Evolutionary conservation across 2,329 filamentous ascomycete genomes (phyloP), one percentile per base, ranked within the genome.

Genomic region (Dactylellina leptospora): DNA sequence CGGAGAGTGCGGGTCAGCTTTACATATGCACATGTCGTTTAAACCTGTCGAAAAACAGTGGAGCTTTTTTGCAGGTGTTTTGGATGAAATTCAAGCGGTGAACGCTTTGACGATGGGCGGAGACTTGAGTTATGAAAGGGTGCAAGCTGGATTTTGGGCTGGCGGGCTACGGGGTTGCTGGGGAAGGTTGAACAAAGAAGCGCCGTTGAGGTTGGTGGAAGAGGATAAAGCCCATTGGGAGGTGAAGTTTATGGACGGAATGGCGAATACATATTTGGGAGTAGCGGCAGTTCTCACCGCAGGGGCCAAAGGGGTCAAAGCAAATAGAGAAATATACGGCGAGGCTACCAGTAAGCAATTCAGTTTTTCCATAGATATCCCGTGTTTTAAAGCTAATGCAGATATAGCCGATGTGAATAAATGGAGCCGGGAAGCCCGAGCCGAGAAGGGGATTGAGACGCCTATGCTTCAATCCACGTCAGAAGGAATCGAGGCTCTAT

Each of bases 141-240:
- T 90, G 9, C 79, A 81, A 1, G 87, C 92, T 58, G 85, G 90
- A n/a, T 82, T 82, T 68, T 95, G 90, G 91, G 85, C 90, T 0
- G 90, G 90, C n/a, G 90, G 90, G 0, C 85, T 87, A 5, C 93
- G 88, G 87, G 85, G 93, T 0, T 82, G 88, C 0, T 96, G 90
- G 91, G 91, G 91, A 10, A 90, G 87, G 3, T 88, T 95, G 80
- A 95, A 95, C 78, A 86, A 90, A 16, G 90, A 93, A 81, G 83
- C 86, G 3, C 88, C 91, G 0, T 81, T 96, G 8, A 85, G 91
- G 10, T 88, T 89, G 78, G 84, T 92, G 50, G 81, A 82, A 2
- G 81, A 79, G 1, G 61, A 68, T 20, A 73, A 76, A 25, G 87
- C 86, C 18, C 88, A 91, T 77, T 96, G 90, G 89, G 91, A 96